Base-by-base conservation (phyloP, 1,139 yeast genomes). In the Kurtzmaniella quercitrusa region DNA sequence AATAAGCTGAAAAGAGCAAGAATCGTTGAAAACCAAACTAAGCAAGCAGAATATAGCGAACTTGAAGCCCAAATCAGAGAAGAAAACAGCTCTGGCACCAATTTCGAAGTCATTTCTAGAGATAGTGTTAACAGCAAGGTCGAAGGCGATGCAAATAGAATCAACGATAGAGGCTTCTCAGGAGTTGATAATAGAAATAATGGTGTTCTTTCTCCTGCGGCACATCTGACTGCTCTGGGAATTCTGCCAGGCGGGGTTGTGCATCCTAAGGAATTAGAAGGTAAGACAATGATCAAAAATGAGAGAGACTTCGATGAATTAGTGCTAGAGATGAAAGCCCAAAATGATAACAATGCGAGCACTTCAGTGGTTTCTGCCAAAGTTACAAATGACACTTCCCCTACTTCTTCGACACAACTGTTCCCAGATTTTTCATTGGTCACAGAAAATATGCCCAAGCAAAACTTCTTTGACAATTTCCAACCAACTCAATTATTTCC, bases 401-500 rank as follows among this genome's bases (percentile, higher is more conserved):
- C 77, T 2, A 46, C 64, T 2, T 65, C 73, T n/a, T 65, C 74
- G 8, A 57, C 61, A 6, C 63, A 62, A 36, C 68, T 75, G 12
- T 71, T 73, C 58, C 77, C 77, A 0, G 77, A 72, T 42, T 70
- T 73, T 33, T 66, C 73, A 3, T 62, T 73, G 52, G 79, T 73
- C 6, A 73, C 79, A 1, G 79, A 73, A 48, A 65, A 59, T 39
- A 55, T 70, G 48, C 75, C 75, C 7, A 67, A 65, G 46, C 66
- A 60, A 40, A 66, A 67, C 46, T 73, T 73, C 51, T 66, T 70
- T 50, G 76, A 71, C 41, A 72, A 72, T 52, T 73, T 73, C 51
- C 76, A 73, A 48, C 78, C 79, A 11, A 66, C 76, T 1, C 79
- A 75, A 51, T 67, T 75, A 53, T 75, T 75, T 50, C 79, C 79